These are phyloP conservation scores for Lyophyllum atratum DNA, from an alignment of 768 basidiomycete species.

Conservation along the genomic window DNA sequence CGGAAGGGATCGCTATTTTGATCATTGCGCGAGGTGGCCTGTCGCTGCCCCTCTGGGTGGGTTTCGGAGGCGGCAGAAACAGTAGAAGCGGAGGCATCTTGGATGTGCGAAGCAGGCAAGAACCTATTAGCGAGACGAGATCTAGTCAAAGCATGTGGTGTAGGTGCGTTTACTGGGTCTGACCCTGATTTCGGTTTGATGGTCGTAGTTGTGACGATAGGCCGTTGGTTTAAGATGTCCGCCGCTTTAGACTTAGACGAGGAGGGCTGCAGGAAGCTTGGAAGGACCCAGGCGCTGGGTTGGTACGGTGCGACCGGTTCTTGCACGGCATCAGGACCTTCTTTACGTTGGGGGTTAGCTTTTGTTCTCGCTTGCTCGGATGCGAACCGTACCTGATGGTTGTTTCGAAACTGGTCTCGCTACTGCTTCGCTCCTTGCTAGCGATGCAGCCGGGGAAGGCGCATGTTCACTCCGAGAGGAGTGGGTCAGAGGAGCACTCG, in stretches of 20 bases:
- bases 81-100: neutral
- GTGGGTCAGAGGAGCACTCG: neutral
- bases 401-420: neutral
- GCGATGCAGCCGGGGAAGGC: neutral
- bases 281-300: constrained; percentile 17
- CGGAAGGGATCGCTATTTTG: constrained; percentile 6
- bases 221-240: neutral
- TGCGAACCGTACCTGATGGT: neutral
- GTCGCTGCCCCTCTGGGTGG: neutral
- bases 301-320: constrained; percentile 22
- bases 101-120: neutral
- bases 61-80: neutral
- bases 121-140: constrained; percentile 1
- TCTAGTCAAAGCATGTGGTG: neutral
- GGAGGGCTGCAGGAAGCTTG: constrained; percentile 16
- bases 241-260: neutral
- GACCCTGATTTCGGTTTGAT: neutral
- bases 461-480: neutral
- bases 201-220: neutral
- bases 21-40: neutral
- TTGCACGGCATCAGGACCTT: no score
- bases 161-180: neutral
- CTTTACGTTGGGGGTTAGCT: neutral
- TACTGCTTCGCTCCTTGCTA: neutral
- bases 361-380: neutral